These are phyloP conservation scores for Radiomyces spectabilis DNA, from an alignment of 192 early-diverging fungal genomes.

Conservation along the genomic window DNA sequence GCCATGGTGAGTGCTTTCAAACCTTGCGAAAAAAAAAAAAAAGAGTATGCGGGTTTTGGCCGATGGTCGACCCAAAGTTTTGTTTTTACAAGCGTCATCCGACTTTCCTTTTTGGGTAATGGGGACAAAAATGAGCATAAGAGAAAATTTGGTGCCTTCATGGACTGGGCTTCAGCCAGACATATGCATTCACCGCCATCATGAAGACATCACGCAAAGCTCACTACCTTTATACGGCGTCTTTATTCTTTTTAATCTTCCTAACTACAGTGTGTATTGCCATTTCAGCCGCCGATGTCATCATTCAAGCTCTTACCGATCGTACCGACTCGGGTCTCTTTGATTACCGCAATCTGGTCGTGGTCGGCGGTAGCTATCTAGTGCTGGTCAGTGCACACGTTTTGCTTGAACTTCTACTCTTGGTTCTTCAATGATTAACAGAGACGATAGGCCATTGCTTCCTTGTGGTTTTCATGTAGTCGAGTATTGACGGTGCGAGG, in stretches of 20 bases:
- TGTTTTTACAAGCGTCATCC: too few species aligned
- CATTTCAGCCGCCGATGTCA: conserved; percentile 43
- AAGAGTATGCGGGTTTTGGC: too few species aligned
- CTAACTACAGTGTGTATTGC: conserved; percentile 34
- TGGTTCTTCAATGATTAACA: neutral
- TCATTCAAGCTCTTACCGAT: conserved; percentile 41
- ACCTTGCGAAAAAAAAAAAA: too few species aligned
- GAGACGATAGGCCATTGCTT: conserved; percentile 41
- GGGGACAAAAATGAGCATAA: too few species aligned
- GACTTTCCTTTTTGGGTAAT: too few species aligned
- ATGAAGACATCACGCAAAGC: conserved; percentile 5
- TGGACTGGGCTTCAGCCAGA: too few species aligned
- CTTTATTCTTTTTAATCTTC: conserved; percentile 23
- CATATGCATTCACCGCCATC: too few species aligned
- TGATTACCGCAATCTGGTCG: conserved; percentile 39
- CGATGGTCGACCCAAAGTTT: too few species aligned
- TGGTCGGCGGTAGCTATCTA: conserved; percentile 42
- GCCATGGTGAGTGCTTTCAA: too few species aligned
- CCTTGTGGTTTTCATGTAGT: conserved; percentile 40
- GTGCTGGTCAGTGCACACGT: conserved; percentile 22
- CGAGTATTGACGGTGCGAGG: conserved; percentile 39
- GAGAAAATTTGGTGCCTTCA: too few species aligned
- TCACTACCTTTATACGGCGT: conserved; percentile 18
- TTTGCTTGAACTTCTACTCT: neutral
- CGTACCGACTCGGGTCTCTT: conserved; percentile 15